A percentile compares a stretch with the other conserved stretches of the same genome.
These are phyloP conservation scores for Cyclotella cryptica DNA, from an alignment of 108 stramenopile species.

Conservation along the genomic window DNA sequence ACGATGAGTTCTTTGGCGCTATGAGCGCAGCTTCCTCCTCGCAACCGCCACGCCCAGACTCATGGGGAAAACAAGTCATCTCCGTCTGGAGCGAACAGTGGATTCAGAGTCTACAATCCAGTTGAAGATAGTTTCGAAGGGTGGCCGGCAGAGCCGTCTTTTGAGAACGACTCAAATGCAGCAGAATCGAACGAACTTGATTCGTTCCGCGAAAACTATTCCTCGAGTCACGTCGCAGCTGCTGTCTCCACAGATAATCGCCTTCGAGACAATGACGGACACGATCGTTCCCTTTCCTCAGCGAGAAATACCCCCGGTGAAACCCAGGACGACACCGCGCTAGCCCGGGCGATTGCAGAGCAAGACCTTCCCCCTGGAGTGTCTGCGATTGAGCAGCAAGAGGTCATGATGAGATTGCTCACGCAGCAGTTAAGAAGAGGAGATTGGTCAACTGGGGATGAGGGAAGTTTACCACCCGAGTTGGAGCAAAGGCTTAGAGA, in stretches of 20 bases:
- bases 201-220: slow-evolving; percentile 6
- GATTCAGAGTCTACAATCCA: slow-evolving; percentile 31
- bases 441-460: slow-evolving; percentile 26
- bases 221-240: not conserved
- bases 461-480: slow-evolving; percentile 25
- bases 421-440: slow-evolving; percentile 50
- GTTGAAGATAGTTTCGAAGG: slow-evolving; percentile 23
- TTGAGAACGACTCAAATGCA: not conserved
- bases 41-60: not conserved
- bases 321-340: slow-evolving; percentile 28
- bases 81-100: not conserved
- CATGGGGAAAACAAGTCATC: not conserved
- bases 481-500: slow-evolving; percentile 77
- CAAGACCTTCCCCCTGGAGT: slow-evolving; percentile 52
- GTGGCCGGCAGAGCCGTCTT: not conserved
- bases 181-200: not conserved
- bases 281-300: not conserved
- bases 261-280: not conserved
- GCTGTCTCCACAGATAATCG: not conserved
- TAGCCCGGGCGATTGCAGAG: slow-evolving; percentile 49
- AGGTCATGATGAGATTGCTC: slow-evolving; percentile 52
- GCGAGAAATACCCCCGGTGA: not conserved
- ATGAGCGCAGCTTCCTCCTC: not conserved
- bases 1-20: not conserved
- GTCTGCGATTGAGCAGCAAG: slow-evolving; percentile 47